Conservation (phyloP, 2,329 filamentous ascomycete species). For the Pezizomycotina sp. region DNA sequence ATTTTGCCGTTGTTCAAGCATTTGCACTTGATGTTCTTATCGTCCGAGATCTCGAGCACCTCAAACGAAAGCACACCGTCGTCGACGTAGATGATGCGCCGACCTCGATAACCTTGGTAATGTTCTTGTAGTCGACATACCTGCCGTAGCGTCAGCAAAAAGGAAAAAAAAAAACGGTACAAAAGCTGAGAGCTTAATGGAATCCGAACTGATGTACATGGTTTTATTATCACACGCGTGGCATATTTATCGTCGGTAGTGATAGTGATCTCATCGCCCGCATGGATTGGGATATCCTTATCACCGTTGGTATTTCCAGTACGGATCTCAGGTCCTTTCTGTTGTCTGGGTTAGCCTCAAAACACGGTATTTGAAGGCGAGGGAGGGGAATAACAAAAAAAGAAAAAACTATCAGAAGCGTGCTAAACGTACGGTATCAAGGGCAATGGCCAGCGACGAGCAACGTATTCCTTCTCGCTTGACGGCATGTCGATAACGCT, state of each 20-base stretch:
- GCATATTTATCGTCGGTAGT: constrained; percentile 92
- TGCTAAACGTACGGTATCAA: constrained; percentile 41
- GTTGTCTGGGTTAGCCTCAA: constrained; percentile 21
- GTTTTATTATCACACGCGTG: constrained; percentile 68
- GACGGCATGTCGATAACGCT: constrained; percentile 91
- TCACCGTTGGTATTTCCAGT: constrained; percentile 58
- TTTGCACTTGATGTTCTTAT: constrained; percentile 70
- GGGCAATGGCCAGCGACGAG: constrained; percentile 85
- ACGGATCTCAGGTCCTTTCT: constrained; percentile 75
- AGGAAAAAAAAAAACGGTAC: constrained; percentile 1
- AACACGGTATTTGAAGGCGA: constrained; percentile 13
- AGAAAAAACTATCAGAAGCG: neutral
- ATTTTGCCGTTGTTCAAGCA: constrained; percentile 97
- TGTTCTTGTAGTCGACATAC: constrained; percentile 99
- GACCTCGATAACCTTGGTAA: constrained; percentile 86
- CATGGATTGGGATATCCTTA: constrained; percentile 62
- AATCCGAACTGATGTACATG: constrained; percentile 48
- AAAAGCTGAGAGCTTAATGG: neutral
- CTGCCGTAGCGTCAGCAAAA: no score
- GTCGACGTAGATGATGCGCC: constrained; percentile 96
- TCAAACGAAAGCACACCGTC: constrained; percentile 96
- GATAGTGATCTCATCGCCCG: constrained; percentile 77
- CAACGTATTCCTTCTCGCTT: constrained; percentile 55
- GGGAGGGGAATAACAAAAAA: neutral
- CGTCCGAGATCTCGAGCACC: constrained; percentile 72